Percentiles rank a stretch among this genome's conserved stretches.
phyloP scores from a whole-genome alignment of 495 filamentous ascomycete genomes.

The Xylaria castorea region DNA sequence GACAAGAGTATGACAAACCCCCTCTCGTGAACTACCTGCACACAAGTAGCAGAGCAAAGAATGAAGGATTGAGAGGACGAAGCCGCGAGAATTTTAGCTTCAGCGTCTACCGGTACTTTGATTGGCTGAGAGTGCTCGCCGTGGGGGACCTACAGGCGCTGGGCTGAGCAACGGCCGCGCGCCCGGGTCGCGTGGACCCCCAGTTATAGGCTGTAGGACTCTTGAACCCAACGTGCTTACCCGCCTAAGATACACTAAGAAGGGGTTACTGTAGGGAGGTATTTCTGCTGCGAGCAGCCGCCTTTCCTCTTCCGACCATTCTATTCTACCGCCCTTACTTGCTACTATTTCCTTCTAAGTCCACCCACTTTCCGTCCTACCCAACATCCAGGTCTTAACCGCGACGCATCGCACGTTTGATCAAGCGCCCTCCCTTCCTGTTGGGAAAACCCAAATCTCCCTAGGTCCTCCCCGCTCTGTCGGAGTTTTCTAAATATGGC shows the following conservation, averaged over 20 bases:
- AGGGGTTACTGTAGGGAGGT: background rate
- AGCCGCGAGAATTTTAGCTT: conserved; percentile 1
- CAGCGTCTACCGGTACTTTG: conserved; percentile 14
- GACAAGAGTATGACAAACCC: background rate
- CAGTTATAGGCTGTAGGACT: conserved; percentile 5
- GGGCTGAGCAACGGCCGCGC: conserved; percentile 11
- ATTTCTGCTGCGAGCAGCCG: conserved; percentile 22
- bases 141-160: conserved; percentile 10
- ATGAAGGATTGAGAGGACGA: conserved; percentile 2
- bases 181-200: conserved; percentile 11
- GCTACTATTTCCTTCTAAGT: conserved; percentile 1
- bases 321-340: conserved; percentile 4
- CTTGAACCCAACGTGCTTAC: background rate
- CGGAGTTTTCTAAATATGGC: conserved; percentile 65
- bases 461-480: conserved; percentile 1
- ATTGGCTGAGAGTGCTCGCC: conserved; percentile 19
- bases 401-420: conserved; percentile 29
- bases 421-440: conserved; percentile 29
- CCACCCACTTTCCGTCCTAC: conserved; percentile 5
- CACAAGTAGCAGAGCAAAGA: conserved; percentile 1
- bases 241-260: background rate
- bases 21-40: background rate
- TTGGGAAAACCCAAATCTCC: background rate
- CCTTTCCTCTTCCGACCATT: conserved; percentile 23
- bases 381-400: background rate